Percentiles rank a stretch among this genome's conserved stretches.
These are phyloP conservation scores for Zymoseptoria passerinii DNA, from an alignment of 2,329 filamentous ascomycete species.

Conservation along the genomic window DNA sequence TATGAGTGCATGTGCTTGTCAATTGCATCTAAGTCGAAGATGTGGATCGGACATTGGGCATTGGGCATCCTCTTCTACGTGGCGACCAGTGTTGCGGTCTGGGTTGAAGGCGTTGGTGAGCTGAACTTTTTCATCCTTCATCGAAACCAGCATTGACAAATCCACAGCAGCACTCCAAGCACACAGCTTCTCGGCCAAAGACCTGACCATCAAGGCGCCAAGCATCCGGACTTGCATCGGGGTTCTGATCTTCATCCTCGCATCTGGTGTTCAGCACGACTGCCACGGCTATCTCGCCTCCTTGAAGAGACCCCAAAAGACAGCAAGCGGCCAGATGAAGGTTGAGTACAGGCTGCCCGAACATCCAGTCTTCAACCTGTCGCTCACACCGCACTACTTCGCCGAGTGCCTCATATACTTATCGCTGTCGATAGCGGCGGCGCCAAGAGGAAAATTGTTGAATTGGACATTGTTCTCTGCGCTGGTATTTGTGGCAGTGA, in stretches of 20 bases:
- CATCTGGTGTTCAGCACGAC: conserved; percentile 64
- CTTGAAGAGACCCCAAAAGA: conserved; percentile 23
- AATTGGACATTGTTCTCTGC: conserved; percentile 68
- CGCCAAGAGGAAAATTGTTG: conserved; percentile 55
- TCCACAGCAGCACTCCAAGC: conserved; percentile 26
- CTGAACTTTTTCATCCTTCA: conserved; percentile 2
- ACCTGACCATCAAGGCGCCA: conserved; percentile 35
- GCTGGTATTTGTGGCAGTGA: conserved; percentile 64
- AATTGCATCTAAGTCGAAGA: conserved; percentile 61
- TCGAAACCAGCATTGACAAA: conserved; percentile 4
- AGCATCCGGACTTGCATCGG: conserved; percentile 48
- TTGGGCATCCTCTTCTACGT: conserved; percentile 73
- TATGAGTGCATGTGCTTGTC: conserved; percentile 63
- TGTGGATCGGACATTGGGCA: conserved; percentile 80
- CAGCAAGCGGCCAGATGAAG: conserved; percentile 4
- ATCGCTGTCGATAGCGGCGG: conserved; percentile 63
- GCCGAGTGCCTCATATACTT: conserved; percentile 81
- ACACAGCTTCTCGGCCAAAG: conserved; percentile 28
- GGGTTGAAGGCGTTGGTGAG: conserved; percentile 73
- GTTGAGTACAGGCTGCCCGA: conserved; percentile 72
- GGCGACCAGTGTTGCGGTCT: conserved; percentile 63
- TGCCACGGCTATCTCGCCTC: conserved; percentile 41
- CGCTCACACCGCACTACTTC: conserved; percentile 85
- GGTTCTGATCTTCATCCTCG: conserved; percentile 57
- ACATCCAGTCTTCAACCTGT: conserved; percentile 59